Evolutionary conservation across 2,329 filamentous ascomycete genomes (phyloP).

Genomic region (Fusarium nelsonii): DNA sequence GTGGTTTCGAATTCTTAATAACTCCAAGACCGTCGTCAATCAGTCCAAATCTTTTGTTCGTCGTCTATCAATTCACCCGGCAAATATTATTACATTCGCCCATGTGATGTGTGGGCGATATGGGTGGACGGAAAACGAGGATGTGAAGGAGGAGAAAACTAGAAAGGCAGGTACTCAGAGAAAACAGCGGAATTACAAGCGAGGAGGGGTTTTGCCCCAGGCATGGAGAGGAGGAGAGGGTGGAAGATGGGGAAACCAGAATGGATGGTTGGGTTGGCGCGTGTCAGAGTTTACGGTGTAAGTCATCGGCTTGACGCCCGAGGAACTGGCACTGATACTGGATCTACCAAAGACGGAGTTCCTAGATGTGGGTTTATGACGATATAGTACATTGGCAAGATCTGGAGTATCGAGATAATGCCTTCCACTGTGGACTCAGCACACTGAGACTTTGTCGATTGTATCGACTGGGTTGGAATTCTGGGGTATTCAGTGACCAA

Average conservation of each 20-base stretch:
- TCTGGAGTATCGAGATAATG: slow-evolving; percentile 4
- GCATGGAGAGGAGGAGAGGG: slow-evolving; percentile 19
- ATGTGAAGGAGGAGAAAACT: slow-evolving; percentile 27
- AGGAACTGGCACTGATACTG: slow-evolving; percentile 44
- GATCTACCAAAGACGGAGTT: slow-evolving; percentile 36
- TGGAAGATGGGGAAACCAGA: slow-evolving; percentile 24
- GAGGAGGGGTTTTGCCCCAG: slow-evolving; percentile 35
- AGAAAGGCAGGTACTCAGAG: slow-evolving; percentile 18
- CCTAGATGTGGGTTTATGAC: slow-evolving; percentile 31
- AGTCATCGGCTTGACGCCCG: slow-evolving; percentile 35
- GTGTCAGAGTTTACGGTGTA: slow-evolving; percentile 33
- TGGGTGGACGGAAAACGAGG: slow-evolving; percentile 6
- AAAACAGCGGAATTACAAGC: slow-evolving; percentile 18
- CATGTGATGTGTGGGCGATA: slow-evolving; percentile 12
- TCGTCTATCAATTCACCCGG: slow-evolving; percentile 6
- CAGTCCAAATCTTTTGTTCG: slow-evolving; percentile 5
- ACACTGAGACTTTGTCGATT: not conserved
- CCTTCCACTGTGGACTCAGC: not conserved
- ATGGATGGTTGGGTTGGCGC: slow-evolving; percentile 22
- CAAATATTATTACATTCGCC: not conserved
- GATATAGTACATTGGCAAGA: slow-evolving; percentile 29
- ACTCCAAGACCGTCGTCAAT: not conserved
- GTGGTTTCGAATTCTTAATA: not conserved
- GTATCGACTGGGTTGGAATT: not conserved
- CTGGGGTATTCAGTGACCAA: not conserved